Conservation (phyloP, 164 flowering plant genomes). For the Chloranthus sessilifolius region DNA sequence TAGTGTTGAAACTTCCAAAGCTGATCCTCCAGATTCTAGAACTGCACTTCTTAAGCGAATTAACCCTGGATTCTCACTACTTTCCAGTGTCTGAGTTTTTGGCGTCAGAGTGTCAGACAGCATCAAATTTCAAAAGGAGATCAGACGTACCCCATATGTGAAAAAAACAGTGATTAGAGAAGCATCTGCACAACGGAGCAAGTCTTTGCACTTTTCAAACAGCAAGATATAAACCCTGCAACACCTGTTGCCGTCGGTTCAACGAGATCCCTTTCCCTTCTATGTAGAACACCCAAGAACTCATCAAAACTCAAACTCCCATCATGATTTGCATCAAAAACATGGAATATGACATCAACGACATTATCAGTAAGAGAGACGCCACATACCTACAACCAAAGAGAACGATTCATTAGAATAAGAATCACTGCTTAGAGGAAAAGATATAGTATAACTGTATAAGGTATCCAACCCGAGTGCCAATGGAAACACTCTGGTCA, state of each 20-base stretch:
- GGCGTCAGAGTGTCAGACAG: no score
- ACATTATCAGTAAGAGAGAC: constrained; percentile 51
- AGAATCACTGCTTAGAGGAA: background rate
- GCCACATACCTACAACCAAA: constrained; percentile 64
- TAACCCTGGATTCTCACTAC: no score
- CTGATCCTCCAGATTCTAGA: no score
- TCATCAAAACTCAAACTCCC: constrained; percentile 69
- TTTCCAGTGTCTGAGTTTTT: no score
- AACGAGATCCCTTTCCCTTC: constrained; percentile 49
- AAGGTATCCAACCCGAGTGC: no score
- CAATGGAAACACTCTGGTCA: no score
- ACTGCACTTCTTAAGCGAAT: no score
- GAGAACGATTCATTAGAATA: constrained; percentile 5
- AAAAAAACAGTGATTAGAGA: constrained; percentile 7
- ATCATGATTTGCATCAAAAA: constrained; percentile 74
- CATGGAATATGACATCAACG: constrained; percentile 67
- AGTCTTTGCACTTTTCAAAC: constrained; percentile 35
- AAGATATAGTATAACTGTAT: no score
- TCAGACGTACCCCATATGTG: no score
- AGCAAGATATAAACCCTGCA: constrained; percentile 51
- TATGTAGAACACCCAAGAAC: constrained; percentile 67
- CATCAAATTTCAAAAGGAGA: no score
- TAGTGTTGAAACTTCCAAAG: no score
- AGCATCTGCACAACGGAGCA: constrained; percentile 22
- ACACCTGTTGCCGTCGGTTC: constrained; percentile 51